phyloP scores from a whole-genome alignment of 768 basidiomycete genomes.

The Stropharia rugosoannulata region DNA sequence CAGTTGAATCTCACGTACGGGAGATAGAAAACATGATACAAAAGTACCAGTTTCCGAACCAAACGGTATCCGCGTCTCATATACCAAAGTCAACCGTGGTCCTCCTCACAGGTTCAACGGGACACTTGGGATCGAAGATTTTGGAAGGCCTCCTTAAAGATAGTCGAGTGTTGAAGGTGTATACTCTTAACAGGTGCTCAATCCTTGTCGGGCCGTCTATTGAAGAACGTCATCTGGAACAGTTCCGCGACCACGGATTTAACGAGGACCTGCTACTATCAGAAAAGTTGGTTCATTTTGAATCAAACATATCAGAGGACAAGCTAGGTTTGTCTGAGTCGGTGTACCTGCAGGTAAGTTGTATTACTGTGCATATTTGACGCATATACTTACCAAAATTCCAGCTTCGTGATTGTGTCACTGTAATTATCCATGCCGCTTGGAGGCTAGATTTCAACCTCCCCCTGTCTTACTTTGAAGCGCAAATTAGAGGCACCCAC shows the following conservation, averaged over 20 bases:
- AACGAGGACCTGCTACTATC: background rate
- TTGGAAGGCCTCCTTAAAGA: background rate
- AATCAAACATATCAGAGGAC: background rate
- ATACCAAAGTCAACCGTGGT: background rate
- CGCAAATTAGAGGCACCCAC: conserved; percentile 33
- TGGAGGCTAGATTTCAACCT: conserved; percentile 39
- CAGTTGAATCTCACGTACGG: background rate
- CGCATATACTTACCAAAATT: background rate
- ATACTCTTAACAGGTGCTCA: background rate
- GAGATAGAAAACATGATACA: background rate
- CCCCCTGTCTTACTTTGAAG: conserved; percentile 38
- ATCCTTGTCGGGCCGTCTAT: background rate
- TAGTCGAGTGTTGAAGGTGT: background rate
- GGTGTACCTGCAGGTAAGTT: background rate
- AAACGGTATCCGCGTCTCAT: background rate
- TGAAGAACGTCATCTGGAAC: background rate
- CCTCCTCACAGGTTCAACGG: conserved; percentile 5
- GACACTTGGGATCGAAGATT: conserved; percentile 3
- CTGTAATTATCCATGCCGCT: conserved; percentile 1
- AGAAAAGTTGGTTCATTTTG: background rate
- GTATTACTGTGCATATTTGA: background rate
- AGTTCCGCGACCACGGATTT: background rate
- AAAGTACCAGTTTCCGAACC: background rate
- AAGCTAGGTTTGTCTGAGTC: background rate
- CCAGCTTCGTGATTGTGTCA: conserved; percentile 1